Conservation (phyloP, 1,139 yeast genomes). For the Kodamaea sp. region DNA sequence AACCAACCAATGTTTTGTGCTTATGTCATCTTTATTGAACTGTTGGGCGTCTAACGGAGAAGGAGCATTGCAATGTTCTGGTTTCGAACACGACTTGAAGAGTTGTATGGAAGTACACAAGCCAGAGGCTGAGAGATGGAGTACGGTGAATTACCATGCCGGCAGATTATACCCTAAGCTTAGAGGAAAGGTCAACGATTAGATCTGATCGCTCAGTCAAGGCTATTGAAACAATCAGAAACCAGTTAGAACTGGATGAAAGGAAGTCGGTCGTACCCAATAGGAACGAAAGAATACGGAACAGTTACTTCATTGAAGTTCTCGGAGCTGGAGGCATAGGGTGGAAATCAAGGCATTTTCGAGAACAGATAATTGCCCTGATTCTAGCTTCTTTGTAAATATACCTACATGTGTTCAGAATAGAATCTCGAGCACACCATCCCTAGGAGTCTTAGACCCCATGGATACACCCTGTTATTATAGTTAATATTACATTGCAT, state of each 20-base stretch:
- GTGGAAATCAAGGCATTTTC: no score
- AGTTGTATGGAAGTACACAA: conserved; percentile 50
- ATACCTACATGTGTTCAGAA: not conserved
- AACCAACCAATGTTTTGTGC: conserved; percentile 72
- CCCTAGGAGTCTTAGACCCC: not conserved
- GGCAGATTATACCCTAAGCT: conserved; percentile 78
- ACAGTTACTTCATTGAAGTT: no score
- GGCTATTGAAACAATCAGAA: no score
- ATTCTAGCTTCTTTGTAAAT: not conserved
- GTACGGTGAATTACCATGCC: conserved; percentile 79
- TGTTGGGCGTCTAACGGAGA: conserved; percentile 98
- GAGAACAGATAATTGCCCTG: no score
- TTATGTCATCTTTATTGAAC: conserved; percentile 82
- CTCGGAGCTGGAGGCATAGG: no score
- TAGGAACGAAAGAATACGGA: no score
- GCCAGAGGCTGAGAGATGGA: conserved; percentile 45
- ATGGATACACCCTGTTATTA: not conserved
- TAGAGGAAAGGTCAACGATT: conserved; percentile 74
- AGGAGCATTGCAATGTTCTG: conserved; percentile 66
- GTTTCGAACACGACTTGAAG: conserved; percentile 55
- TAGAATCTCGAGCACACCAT: not conserved
- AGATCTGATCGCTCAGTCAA: conserved; percentile 13
- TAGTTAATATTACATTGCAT: conserved; percentile 6
- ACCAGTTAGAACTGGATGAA: no score
- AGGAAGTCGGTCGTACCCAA: no score